phyloP scores from a whole-genome alignment of 805 yeast species.

The Jamesozyma rosinii region DNA sequence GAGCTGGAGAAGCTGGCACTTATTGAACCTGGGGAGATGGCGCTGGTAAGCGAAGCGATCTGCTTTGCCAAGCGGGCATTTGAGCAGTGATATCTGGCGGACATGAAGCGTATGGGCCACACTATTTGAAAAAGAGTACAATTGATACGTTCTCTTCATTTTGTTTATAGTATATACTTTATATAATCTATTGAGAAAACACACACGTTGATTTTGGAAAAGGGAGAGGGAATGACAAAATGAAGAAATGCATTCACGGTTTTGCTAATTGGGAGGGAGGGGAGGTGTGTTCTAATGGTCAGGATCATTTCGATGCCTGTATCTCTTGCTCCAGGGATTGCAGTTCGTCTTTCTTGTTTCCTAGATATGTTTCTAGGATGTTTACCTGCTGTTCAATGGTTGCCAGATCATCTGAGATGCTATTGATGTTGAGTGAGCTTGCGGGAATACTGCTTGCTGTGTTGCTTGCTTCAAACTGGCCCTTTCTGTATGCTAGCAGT shows the following conservation, averaged over 20 bases:
- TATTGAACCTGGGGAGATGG: slow-evolving; percentile 15
- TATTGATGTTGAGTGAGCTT: slow-evolving; percentile 33
- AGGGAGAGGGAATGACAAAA: neutral
- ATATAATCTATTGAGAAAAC: neutral
- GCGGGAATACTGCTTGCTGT: slow-evolving; percentile 27
- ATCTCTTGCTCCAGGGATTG: slow-evolving; percentile 38
- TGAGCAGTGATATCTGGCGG: neutral
- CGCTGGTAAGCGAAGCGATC: slow-evolving; percentile 16
- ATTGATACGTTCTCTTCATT: neutral
- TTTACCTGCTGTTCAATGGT: slow-evolving; percentile 69
- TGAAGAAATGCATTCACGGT: neutral
- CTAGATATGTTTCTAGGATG: slow-evolving; percentile 60
- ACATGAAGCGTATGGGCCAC: no score
- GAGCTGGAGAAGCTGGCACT: slow-evolving; percentile 13
- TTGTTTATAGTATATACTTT: neutral
- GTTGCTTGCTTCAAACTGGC: slow-evolving; percentile 34
- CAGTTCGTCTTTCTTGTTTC: slow-evolving; percentile 53
- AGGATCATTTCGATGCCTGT: slow-evolving; percentile 8
- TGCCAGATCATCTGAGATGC: slow-evolving; percentile 52
- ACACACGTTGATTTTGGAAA: no score
- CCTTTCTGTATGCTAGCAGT: slow-evolving; percentile 66
- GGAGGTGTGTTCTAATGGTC: no score
- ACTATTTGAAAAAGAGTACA: no score
- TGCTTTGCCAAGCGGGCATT: slow-evolving; percentile 16
- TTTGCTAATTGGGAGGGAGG: no score